Conservation (phyloP, 2,329 filamentous ascomycete genomes). For the Alternaria novae-zelandiae region DNA sequence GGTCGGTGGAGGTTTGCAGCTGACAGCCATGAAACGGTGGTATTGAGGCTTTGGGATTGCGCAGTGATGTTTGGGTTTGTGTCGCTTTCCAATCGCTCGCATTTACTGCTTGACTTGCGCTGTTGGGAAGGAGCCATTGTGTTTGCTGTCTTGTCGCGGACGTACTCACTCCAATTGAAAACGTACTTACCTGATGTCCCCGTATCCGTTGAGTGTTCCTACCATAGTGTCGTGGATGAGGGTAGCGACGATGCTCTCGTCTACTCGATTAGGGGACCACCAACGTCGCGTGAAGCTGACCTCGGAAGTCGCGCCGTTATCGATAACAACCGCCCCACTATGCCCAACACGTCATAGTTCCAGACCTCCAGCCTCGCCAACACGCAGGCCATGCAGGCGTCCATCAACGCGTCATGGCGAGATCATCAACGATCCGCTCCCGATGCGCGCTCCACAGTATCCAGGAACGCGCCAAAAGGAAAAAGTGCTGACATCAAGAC, state of each 20-base stretch:
- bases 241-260: neutral
- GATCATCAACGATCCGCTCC: conserved; percentile 13
- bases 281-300: neutral
- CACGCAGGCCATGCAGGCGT: neutral
- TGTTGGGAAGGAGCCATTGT: neutral
- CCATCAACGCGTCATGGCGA: conserved; percentile 28
- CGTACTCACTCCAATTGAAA: neutral
- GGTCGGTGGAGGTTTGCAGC: no score
- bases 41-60: neutral
- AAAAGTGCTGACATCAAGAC: conserved; percentile 38
- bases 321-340: conserved; percentile 1
- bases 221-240: neutral
- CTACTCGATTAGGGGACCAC: neutral
- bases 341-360: neutral
- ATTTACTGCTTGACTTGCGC: neutral
- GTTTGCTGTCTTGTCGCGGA: neutral
- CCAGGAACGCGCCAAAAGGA: conserved; percentile 6
- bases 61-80: neutral
- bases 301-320: neutral
- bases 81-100: neutral
- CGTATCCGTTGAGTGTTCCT: neutral
- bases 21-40: neutral
- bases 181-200: neutral
- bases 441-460: conserved; percentile 16
- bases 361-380: neutral